Evolutionary conservation across 371 early-diverging fungal genomes (phyloP).

Genomic region (Neoconidiobolus thromboides): DNA sequence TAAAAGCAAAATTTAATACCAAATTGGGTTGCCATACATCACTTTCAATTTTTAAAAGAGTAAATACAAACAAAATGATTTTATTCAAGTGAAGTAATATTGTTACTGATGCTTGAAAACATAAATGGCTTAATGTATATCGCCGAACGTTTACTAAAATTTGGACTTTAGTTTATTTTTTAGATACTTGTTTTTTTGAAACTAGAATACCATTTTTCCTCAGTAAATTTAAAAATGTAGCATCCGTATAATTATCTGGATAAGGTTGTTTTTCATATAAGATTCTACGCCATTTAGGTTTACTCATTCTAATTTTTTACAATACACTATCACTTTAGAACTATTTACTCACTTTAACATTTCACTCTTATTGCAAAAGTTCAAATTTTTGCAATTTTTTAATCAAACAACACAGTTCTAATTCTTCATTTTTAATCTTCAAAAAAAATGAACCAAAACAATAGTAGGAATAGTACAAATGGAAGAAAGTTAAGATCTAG

Average conservation of each 20-base stretch:
- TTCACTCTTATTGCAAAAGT: too few relatives aligned
- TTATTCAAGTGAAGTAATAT: constrained; percentile 49
- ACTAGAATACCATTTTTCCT: constrained; percentile 58
- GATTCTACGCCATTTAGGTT: constrained; percentile 50
- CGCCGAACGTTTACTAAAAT: not conserved
- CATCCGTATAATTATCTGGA: constrained; percentile 85
- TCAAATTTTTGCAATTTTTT: too few relatives aligned
- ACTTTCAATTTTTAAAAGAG: constrained; percentile 7
- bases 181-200: not conserved
- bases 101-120: constrained; percentile 49
- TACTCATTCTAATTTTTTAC: too few relatives aligned
- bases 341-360: too few relatives aligned
- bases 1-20: constrained; percentile 55
- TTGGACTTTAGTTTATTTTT: not conserved
- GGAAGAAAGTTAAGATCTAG: too few relatives aligned
- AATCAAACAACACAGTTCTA: too few relatives aligned
- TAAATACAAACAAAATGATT: constrained; percentile 69
- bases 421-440: too few relatives aligned
- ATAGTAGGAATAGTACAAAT: too few relatives aligned
- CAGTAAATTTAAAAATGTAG: constrained; percentile 65
- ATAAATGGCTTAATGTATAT: constrained; percentile 31
- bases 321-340: too few relatives aligned
- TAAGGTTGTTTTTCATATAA: constrained; percentile 79
- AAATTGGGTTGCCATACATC: not conserved
- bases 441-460: too few relatives aligned